Conservation (phyloP, 176 grass and related monocot genomes). For the Aegilops sharonensis region DNA sequence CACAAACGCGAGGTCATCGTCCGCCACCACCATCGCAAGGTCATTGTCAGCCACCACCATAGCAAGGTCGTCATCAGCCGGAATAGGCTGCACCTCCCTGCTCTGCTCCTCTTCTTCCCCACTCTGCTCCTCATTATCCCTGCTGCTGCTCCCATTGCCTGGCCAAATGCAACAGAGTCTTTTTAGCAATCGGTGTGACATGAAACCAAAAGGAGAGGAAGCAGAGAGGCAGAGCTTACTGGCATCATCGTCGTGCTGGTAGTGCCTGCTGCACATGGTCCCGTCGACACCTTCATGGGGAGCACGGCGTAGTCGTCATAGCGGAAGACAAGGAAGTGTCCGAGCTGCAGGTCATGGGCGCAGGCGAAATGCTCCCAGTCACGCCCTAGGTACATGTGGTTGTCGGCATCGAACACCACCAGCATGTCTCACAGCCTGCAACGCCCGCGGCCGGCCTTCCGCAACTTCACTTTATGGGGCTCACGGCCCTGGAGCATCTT, state of each 20-base stretch:
- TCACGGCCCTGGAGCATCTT: neutral
- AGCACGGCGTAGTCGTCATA: constrained; percentile 3
- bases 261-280: neutral
- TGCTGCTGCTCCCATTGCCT: neutral
- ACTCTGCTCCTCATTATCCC: neutral
- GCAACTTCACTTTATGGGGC: neutral
- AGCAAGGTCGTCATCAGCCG: too few species aligned
- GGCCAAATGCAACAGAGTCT: too few species aligned
- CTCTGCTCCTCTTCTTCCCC: too few species aligned
- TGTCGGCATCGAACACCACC: neutral
- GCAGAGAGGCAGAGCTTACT: too few species aligned
- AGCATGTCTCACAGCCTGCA: constrained; percentile 17
- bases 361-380: neutral
- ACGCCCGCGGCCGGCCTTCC: neutral
- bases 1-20: too few species aligned
- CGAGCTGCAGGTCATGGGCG: constrained; percentile 7
- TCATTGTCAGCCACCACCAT: too few species aligned
- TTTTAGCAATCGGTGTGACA: too few species aligned
- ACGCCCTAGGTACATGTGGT: too few species aligned
- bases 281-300: constrained; percentile 23
- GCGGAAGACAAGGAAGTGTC: constrained; percentile 26
- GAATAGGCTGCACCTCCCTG: too few species aligned
- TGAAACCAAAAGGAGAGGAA: too few species aligned
- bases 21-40: too few species aligned
- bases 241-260: too few species aligned